Conservation (phyloP, 306 rosid genomes). For the Sechiopsis laciniata region DNA sequence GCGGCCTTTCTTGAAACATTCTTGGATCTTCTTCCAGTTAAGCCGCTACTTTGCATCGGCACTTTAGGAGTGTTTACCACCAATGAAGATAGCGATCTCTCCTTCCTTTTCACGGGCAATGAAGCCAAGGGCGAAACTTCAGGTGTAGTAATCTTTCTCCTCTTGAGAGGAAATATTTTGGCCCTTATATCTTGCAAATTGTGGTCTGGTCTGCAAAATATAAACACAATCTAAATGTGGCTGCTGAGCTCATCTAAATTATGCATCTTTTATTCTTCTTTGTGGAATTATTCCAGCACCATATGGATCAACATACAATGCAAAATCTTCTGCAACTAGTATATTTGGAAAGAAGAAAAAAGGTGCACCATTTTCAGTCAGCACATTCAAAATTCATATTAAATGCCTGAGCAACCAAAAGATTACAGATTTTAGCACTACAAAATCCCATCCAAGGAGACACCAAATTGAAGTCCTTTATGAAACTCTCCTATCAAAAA, state of each 20-base stretch:
- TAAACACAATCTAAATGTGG: conserved; percentile 15
- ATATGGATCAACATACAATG: neutral
- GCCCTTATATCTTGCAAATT: conserved; percentile 91
- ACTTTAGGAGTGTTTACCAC: conserved; percentile 86
- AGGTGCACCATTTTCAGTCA: too few relatives aligned
- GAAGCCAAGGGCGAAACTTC: conserved; percentile 57
- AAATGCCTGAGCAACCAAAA: too few relatives aligned
- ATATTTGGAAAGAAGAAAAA: too few relatives aligned
- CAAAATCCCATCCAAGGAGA: conserved; percentile 3
- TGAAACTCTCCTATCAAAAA: too few relatives aligned
- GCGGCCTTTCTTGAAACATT: conserved; percentile 58
- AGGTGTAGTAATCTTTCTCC: conserved; percentile 50
- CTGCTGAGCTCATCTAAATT: conserved; percentile 7
- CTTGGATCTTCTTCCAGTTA: conserved; percentile 88
- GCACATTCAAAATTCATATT: too few relatives aligned
- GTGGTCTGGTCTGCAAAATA: conserved; percentile 86
- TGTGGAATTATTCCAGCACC: neutral
- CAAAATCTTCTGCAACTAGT: neutral
- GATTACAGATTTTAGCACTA: neutral
- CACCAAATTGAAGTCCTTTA: neutral
- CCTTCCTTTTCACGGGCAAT: conserved; percentile 80
- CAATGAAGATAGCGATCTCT: conserved; percentile 86
- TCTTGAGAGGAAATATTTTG: conserved; percentile 67
- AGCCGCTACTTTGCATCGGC: conserved; percentile 55
- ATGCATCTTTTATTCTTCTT: neutral